Base-by-base conservation (phyloP, 176 grass and related monocot genomes). In the Melocanna baccifera region DNA sequence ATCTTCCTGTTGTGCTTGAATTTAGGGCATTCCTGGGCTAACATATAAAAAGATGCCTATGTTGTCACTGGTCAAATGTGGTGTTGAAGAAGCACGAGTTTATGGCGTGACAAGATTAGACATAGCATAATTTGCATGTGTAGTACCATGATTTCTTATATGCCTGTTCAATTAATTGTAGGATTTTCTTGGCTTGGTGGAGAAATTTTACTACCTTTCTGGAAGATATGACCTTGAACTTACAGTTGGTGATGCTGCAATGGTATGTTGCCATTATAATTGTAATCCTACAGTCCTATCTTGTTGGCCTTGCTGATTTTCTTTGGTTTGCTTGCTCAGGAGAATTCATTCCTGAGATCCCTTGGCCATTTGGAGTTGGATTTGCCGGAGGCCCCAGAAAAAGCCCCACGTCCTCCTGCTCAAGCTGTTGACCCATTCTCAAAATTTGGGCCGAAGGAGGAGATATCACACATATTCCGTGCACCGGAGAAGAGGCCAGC, bases 191-290 rank as follows among this genome's bases (percentile, higher is more conserved):
- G 93, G 91, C 57, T 78, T 99, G 77, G 91, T 99, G 70, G 93
- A 94, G 71, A 99, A 92, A 71, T 91, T 99, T 74, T 99, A 96
- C 87, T 99, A 99, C 78, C 88, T 96, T 47, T 96, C 93, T 77
- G 97, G 97, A 86, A 91, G 78, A 91, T 99, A 99, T 71, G 91
- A 92, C 50, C 89, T 99, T 69, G 93, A 96, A 77, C 90, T 99
- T 81, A 50, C 86, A 48, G 79, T 99, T 85, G 97, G 93, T 89
- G 97, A 99, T 77, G 86, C 93, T 84, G 90, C 84, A 77, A 96
- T 99, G 97, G 93, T 99, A 86, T 51, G 40, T 47, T 16, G 45
- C 55, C 41, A 53, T 75, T 75, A 5, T 70, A 75, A 71, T 51
- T 85, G 51, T 62, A 64, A 19, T 39, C 53, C 13, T 75, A 62